Base-by-base conservation (phyloP, 2,329 filamentous ascomycete species). In the Neocatenulostroma microsporum region DNA sequence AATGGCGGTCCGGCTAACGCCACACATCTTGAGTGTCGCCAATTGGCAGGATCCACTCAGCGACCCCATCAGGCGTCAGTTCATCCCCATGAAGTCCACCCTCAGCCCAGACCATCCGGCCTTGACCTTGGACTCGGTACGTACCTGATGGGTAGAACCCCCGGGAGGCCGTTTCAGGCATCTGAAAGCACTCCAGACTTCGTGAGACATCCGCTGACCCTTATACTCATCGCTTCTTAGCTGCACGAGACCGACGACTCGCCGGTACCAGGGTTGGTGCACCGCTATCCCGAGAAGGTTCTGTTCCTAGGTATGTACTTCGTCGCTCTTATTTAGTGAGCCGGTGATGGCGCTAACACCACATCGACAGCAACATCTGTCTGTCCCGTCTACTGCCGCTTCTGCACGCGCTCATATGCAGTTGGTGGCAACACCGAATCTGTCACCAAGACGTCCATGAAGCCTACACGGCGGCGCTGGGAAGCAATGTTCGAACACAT, bases 281-380 rank as follows among this genome's bases (percentile, higher is more conserved):
- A 80, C 52, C 66, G 76, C n/a, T 81, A 82, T 51, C 69, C 69
- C 0, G 74, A 79, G 41, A 78, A 76, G 54, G 76, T 71, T 2
- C 55, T 81, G 5, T 78, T 81, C 37, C 58, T 80, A 20, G 68
- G 75, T 78, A 57, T 54, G 66, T 48, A 2, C 19, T 25, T 17
- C 26, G 32, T 6, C 5, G 35, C 21, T 13, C 15, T n/a, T n/a
- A n/a, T n/a, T n/a, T n/a, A n/a, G n/a, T n/a, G n/a, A n/a, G n/a
- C n/a, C n/a, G n/a, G n/a, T n/a, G n/a, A n/a, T n/a, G n/a, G n/a
- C n/a, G n/a, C n/a, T n/a, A n/a, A n/a, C 10, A n/a, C n/a, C n/a
- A n/a, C n/a, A n/a, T n/a, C n/a, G 12, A 38, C 37, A 78, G 75
- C 73, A 10, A 71, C 68, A 0, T 74, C 72, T 2, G 69, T 76